These are phyloP conservation scores for Polyporus arcularius DNA, from an alignment of 768 basidiomycete genomes.

Conservation along the genomic window DNA sequence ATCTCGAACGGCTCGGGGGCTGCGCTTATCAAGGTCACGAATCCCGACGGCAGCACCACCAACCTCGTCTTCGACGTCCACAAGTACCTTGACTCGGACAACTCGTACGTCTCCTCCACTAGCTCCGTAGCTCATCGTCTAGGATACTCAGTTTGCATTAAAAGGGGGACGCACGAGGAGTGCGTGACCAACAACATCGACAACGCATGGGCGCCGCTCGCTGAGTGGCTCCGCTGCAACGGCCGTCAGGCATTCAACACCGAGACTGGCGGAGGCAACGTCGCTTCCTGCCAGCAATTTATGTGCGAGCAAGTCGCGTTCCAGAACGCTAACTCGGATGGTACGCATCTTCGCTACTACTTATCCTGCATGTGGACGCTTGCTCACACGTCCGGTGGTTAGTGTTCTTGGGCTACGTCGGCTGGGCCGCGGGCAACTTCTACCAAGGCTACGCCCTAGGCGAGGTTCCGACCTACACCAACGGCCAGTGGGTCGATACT, in stretches of 20 bases:
- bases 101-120: conserved; percentile 34
- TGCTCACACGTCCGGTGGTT: conserved; percentile 42
- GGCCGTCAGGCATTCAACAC: conserved; percentile 45
- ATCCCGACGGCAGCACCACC: conserved; percentile 39
- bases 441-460: conserved; percentile 50
- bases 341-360: neutral
- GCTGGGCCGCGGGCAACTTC: conserved; percentile 57
- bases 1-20: conserved; percentile 41
- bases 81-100: conserved; percentile 48
- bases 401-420: conserved; percentile 48
- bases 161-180: conserved; percentile 12
- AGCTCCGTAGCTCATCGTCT: conserved; percentile 28
- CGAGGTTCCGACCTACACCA: conserved; percentile 44
- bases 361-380: neutral
- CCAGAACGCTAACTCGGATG: conserved; percentile 19
- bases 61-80: conserved; percentile 48
- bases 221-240: conserved; percentile 43
- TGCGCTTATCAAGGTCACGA: conserved; percentile 40
- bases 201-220: conserved; percentile 41
- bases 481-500: conserved; percentile 43
- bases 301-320: conserved; percentile 28
- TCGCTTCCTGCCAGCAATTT: conserved; percentile 36
- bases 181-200: conserved; percentile 44
- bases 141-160: conserved; percentile 5
- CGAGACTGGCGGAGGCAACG: conserved; percentile 47